Evolutionary conservation across 495 filamentous ascomycete genomes (phyloP).

Genomic region (Aspergillus bridgeri): DNA sequence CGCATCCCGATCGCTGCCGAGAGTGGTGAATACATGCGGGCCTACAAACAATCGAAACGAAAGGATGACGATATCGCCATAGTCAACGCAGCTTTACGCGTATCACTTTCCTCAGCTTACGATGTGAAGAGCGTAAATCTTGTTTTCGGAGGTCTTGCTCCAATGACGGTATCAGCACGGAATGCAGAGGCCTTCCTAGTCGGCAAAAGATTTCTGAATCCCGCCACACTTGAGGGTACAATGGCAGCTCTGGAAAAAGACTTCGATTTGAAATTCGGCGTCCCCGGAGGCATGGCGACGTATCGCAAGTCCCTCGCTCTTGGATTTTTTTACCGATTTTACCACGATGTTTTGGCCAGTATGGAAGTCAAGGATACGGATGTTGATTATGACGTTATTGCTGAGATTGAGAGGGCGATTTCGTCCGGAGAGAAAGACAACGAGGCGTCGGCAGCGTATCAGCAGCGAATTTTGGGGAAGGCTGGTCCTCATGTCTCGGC

Average conservation of each 20-base stretch:
- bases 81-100: constrained; percentile 77
- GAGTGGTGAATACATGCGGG: constrained; percentile 53
- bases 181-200: constrained; percentile 64
- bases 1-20: constrained; percentile 73
- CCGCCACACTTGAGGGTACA: constrained; percentile 75
- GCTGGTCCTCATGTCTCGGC: constrained; percentile 84
- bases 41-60: constrained; percentile 93
- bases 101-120: constrained; percentile 61
- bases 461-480: constrained; percentile 75
- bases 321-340: constrained; percentile 86
- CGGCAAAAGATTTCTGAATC: constrained; percentile 77
- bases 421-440: constrained; percentile 56
- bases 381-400: constrained; percentile 50
- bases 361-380: constrained; percentile 44
- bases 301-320: constrained; percentile 89
- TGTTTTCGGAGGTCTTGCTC: constrained; percentile 89
- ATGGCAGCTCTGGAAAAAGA: constrained; percentile 86
- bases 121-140: constrained; percentile 68
- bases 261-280: constrained; percentile 79
- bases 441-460: constrained; percentile 46
- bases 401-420: constrained; percentile 59
- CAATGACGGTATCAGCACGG: constrained; percentile 79
- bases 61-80: constrained; percentile 98
- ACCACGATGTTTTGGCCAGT: constrained; percentile 63
- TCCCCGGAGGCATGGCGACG: constrained; percentile 93